Base-by-base conservation (phyloP, 257 asterid genomes). In the Striga asiatica region DNA sequence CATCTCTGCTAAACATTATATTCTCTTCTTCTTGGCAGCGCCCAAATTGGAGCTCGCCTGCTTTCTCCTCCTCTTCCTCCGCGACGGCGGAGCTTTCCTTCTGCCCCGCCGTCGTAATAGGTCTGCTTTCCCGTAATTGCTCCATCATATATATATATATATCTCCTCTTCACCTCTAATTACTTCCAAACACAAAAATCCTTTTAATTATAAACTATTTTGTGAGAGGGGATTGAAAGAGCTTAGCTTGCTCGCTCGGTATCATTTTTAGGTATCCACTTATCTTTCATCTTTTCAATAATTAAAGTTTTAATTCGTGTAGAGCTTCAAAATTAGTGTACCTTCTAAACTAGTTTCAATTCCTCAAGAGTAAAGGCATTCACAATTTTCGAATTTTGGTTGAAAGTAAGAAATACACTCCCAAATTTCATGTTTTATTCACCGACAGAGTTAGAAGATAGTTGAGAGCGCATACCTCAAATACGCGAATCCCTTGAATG, bases 1-100 rank as follows among this genome's bases (percentile, higher is more conserved):
- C 94, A 61, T 85, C 95, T n/a, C 60, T 83, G 96, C 79, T 81
- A 72, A 79, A 83, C 56, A 89, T n/a, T n/a, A n/a, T 56, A 53
- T 82, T 78, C 53, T 63, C 68, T 13, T 74, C 62, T 82, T 78
- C 53, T 63, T 66, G 12, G 72, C 62, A 47, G 69, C 58, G 65
- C 13, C 46, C 32, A 67, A 34, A 61, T 28, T 84, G 76, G 71
- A 71, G 73, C 72, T 81, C 10, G 64, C 53, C 50, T 72, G 77
- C 42, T 65, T n/a, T 61, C 70, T 37, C 68, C 5, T 49, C 70
- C 54, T 63, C 77, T 10, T 63, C 63, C 11, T 68, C 68, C 22
- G 54, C 57, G 23, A 58, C 63, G 53, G 55, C 56, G 10, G 52
- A 51, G 27, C 78, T 70, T 17, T 79, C 95, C 24, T 68, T 83